A percentile compares a stretch with the other conserved stretches of the same genome.
Conservation (phyloP, 2,329 filamentous ascomycete species). For the Colletotrichum sp. region DNA sequence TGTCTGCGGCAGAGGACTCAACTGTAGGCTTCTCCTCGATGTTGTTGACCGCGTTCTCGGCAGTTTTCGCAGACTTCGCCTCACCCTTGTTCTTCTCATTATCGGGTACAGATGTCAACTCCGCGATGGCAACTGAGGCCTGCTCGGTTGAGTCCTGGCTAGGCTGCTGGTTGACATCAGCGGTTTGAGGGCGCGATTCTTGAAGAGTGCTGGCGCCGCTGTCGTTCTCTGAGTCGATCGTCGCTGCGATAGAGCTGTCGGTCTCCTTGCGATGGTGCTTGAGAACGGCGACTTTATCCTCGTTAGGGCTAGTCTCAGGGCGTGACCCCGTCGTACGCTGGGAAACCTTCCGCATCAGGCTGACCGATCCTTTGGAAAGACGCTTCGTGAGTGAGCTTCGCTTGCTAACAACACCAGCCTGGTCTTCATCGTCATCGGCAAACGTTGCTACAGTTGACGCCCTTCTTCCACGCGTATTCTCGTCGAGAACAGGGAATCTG, state of each 20-base stretch:
- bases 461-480: slow-evolving; percentile 40
- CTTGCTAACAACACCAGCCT: slow-evolving; percentile 26
- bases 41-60: slow-evolving; percentile 31
- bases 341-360: slow-evolving; percentile 42
- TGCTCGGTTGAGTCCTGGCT: slow-evolving; percentile 23
- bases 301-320: slow-evolving; percentile 28
- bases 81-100: slow-evolving; percentile 5
- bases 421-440: slow-evolving; percentile 62
- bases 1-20: slow-evolving; percentile 19
- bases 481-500: slow-evolving; percentile 54
- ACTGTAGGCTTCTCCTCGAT: slow-evolving; percentile 20
- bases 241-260: slow-evolving; percentile 62
- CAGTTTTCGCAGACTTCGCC: slow-evolving; percentile 24
- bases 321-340: slow-evolving; percentile 24
- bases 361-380: slow-evolving; percentile 51
- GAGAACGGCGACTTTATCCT: slow-evolving; percentile 50
- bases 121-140: not conserved
- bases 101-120: not conserved
- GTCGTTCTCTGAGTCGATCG: slow-evolving; percentile 58
- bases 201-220: slow-evolving; percentile 37
- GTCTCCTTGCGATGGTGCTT: slow-evolving; percentile 28
- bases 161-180: slow-evolving; percentile 45
- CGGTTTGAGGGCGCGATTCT: slow-evolving; percentile 29
- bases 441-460: slow-evolving; percentile 74
- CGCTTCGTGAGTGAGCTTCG: slow-evolving; percentile 49